Percentiles rank a stretch among this genome's conserved stretches.
Evolutionary conservation across 345 rosid genomes (phyloP).

Genomic region (Ailanthus altissimus): DNA sequence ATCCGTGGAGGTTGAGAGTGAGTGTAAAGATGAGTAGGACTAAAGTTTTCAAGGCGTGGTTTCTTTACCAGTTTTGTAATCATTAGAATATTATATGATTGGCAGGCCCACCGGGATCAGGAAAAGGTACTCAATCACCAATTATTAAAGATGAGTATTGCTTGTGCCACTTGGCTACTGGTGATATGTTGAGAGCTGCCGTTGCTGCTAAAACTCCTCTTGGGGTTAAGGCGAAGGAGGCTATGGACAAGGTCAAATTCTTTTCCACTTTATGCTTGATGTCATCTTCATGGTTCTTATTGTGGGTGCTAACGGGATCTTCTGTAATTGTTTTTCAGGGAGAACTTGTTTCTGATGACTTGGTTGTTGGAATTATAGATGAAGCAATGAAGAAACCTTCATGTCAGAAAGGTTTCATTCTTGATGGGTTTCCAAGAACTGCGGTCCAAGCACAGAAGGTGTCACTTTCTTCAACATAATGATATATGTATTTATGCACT

Average conservation of each 20-base stretch:
- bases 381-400: constrained; percentile 94
- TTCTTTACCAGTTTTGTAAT: background rate
- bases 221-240: constrained; percentile 93
- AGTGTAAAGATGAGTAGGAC: background rate
- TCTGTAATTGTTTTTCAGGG: constrained; percentile 50
- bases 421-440: constrained; percentile 94
- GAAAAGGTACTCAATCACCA: constrained; percentile 97
- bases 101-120: constrained; percentile 98
- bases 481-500: background rate
- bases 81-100: constrained; percentile 15
- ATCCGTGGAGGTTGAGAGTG: background rate
- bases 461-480: constrained; percentile 1
- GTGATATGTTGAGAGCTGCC: constrained; percentile 98
- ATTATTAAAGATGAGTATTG: constrained; percentile 91
- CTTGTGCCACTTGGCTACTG: constrained; percentile 97
- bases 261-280: background rate
- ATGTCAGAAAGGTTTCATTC: constrained; percentile 92
- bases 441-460: constrained; percentile 93
- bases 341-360: constrained; percentile 92
- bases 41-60: background rate
- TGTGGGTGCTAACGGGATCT: constrained; percentile 17
- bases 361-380: constrained; percentile 91
- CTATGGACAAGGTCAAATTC: constrained; percentile 83
- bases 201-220: constrained; percentile 93
- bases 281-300: constrained; percentile 4